phyloP scores from a whole-genome alignment of 2,329 filamentous ascomycete species.

The Colletotrichum camelliae region DNA sequence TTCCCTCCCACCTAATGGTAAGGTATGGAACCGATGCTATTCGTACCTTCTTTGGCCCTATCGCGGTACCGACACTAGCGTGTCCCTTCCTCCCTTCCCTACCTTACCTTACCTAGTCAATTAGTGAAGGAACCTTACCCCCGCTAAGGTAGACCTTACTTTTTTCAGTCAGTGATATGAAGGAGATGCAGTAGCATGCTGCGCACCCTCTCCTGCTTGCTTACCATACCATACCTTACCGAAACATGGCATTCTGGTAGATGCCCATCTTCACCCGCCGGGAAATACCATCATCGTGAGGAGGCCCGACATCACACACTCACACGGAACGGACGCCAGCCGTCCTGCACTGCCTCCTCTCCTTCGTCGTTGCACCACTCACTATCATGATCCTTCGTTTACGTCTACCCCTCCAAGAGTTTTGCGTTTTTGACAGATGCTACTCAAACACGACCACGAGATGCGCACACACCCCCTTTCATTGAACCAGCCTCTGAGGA shows the following conservation, averaged over 20 bases:
- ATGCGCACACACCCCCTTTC: background rate
- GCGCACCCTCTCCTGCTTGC: background rate
- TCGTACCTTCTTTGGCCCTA: background rate
- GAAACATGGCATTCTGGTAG: conserved; percentile 19
- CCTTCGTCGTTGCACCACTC: background rate
- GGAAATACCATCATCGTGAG: conserved; percentile 13
- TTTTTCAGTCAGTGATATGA: background rate
- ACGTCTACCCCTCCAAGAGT: background rate
- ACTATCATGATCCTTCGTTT: background rate
- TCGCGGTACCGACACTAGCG: background rate
- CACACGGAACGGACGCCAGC: conserved; percentile 7
- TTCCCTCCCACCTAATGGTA: background rate
- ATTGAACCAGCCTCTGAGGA: background rate
- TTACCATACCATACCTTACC: background rate
- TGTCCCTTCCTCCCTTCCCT: background rate
- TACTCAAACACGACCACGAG: background rate
- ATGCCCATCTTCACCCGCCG: conserved; percentile 9
- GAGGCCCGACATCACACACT: background rate
- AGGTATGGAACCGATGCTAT: background rate
- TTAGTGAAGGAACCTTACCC: background rate
- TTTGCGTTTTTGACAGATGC: background rate
- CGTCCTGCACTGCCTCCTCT: conserved; percentile 8
- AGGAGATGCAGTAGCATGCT: background rate
- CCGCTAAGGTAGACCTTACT: background rate
- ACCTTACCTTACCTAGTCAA: background rate